A percentile compares a stretch with the other conserved stretches of the same genome.
phyloP scores from a whole-genome alignment of 441 rosid genomes.

The Populus hybrid region DNA sequence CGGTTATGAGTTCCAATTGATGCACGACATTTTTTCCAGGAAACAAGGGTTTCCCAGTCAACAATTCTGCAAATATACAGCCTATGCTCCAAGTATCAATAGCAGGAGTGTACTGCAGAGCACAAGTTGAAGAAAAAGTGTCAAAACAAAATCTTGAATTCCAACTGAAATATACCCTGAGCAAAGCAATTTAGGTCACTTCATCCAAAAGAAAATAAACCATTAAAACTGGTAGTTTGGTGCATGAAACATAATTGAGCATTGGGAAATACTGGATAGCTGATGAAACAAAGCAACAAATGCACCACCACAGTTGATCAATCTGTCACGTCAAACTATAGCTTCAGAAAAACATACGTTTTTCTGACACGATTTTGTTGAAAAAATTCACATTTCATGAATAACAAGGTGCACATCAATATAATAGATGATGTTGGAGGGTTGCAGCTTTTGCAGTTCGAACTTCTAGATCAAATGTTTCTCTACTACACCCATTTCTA shows the following conservation, averaged over 20 bases:
- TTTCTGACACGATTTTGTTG: background rate
- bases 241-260: background rate
- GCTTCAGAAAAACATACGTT: background rate
- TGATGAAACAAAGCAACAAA: background rate
- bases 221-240: background rate
- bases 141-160: background rate
- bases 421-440: background rate
- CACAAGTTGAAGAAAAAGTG: background rate
- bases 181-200: background rate
- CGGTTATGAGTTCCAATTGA: slow-evolving; percentile 42
- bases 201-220: background rate
- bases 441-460: background rate
- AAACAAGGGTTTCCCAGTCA: slow-evolving; percentile 85
- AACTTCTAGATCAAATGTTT: background rate
- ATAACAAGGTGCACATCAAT: background rate
- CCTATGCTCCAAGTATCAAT: slow-evolving; percentile 99
- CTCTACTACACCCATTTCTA: background rate
- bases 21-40: slow-evolving; percentile 87
- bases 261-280: background rate
- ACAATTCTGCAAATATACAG: slow-evolving; percentile 93
- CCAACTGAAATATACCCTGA: background rate
- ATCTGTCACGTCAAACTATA: background rate
- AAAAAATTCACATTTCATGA: background rate
- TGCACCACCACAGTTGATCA: background rate
- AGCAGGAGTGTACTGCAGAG: slow-evolving; percentile 93